Evolutionary conservation across 805 yeast genomes (phyloP), one percentile per base, ranked within the genome.

Genomic region (Teunomyces atbi): DNA sequence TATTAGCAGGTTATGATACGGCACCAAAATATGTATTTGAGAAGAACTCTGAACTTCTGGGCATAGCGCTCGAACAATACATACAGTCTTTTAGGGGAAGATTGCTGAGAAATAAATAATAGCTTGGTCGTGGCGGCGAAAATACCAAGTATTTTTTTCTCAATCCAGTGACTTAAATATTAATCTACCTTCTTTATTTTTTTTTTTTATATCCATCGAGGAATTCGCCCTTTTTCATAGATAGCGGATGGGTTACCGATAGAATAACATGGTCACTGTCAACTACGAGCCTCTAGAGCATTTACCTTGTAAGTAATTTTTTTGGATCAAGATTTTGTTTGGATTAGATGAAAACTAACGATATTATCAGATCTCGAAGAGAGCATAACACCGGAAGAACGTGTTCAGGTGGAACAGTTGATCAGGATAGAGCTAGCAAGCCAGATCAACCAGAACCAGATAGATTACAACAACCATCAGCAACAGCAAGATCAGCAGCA

Each of bases 281-380:
- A 60, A 66, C 45, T 60, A 61, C 51, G 70, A 66, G 32, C 62
- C 64, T 2, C 46, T 68, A 38, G 78, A 74, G 40, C 65, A 70
- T 39, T 60, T 74, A 34, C 72, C 71, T 10, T 67, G 74, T 69
- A 69, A 48, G 74, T 68, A 48, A 23, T 23, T 2, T 23, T 23
- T 23, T 6, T 23, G 10, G 8, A 7, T 7, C 26, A 23, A 8
- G 1, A 6, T 7, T 2, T n/a, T n/a, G n/a, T n/a, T n/a, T n/a
- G n/a, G n/a, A n/a, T n/a, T 7, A 23, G 11, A 44, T 46, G 46
- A 47, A 47, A 46, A 50, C 48, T 21, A 36, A 34, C 27, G 15
- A 7, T 4, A 3, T 32, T 23, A 35, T 26, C 41, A 62, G 71
- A 65, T 45, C 55, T 71, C 37, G 78, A 73, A 44, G 59, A 55